phyloP scores from a whole-genome alignment of 1,139 yeast genomes.

The Hyphopichia fennica region DNA sequence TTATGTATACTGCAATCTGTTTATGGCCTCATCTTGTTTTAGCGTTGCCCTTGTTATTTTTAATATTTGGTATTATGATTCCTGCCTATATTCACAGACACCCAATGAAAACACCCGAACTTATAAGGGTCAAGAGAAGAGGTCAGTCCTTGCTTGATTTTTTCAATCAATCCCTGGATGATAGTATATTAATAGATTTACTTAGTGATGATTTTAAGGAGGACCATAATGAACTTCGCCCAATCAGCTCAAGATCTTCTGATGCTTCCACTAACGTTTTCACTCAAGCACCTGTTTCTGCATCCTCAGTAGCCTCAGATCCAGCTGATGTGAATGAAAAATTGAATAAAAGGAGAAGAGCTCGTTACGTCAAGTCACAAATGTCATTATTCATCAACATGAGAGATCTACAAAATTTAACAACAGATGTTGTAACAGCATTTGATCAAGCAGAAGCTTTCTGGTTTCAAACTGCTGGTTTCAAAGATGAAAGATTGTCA shows the following conservation, averaged over 20 bases:
- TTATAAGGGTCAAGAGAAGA: conserved; percentile 45
- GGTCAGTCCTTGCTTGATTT: conserved; percentile 59
- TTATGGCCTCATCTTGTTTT: conserved; percentile 70
- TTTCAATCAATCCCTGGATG: conserved; percentile 44
- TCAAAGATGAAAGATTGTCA: conserved; percentile 67
- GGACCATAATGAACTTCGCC: conserved; percentile 9
- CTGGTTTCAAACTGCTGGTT: conserved; percentile 66
- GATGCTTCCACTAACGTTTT: conserved; percentile 14
- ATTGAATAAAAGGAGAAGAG: conserved; percentile 17
- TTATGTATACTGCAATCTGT: conserved; percentile 58
- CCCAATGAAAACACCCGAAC: conserved; percentile 51
- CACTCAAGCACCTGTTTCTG: conserved; percentile 8
- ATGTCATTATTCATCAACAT: conserved; percentile 52
- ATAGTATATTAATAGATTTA: conserved; percentile 38
- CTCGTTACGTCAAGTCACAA: conserved; percentile 32
- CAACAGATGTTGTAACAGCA: conserved; percentile 53
- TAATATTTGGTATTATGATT: conserved; percentile 60
- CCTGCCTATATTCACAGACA: conserved; percentile 75
- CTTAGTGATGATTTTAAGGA: conserved; percentile 23
- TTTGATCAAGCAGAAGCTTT: conserved; percentile 57
- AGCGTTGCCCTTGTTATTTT: conserved; percentile 59
- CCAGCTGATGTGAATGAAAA: conserved; percentile 8
- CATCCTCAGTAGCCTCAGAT: conserved; percentile 2
- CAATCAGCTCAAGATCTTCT: conserved; percentile 21
- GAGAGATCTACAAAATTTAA: conserved; percentile 63